Conservation (phyloP, 345 rosid genomes). For the Streptanthus diversifolius region DNA sequence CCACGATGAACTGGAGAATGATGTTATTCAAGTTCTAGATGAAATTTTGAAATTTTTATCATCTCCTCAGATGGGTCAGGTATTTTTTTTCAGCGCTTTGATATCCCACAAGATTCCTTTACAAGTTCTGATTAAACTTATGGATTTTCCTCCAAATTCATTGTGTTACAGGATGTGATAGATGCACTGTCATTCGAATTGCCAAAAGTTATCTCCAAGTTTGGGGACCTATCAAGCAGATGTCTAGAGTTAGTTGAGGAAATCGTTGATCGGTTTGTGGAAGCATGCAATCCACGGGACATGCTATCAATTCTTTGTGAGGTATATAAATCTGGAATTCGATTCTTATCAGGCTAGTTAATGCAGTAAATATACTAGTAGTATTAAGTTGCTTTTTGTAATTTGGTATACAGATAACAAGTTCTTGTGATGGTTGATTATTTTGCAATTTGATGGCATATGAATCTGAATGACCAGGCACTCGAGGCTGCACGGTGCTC, state of each 20-base stretch:
- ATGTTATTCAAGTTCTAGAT: constrained; percentile 45
- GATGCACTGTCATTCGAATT: constrained; percentile 73
- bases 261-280: constrained; percentile 48
- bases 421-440: not conserved
- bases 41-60: constrained; percentile 37
- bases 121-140: not conserved
- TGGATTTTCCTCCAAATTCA: not conserved
- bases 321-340: constrained; percentile 38
- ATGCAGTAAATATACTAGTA: constrained; percentile 2
- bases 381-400: not conserved
- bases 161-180: constrained; percentile 45
- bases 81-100: constrained; percentile 4
- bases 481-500: constrained; percentile 48
- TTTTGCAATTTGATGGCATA: not conserved
- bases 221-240: constrained; percentile 46
- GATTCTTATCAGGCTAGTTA: not conserved
- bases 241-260: constrained; percentile 49
- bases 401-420: not conserved
- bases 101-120: not conserved
- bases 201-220: constrained; percentile 63
- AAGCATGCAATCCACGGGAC: constrained; percentile 69
- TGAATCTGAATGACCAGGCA: constrained; percentile 52
- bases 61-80: constrained; percentile 60
- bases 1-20: constrained; percentile 28
- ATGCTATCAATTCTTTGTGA: constrained; percentile 83